These are phyloP conservation scores for Metrosideros polymorpha DNA, from an alignment of 441 rosid species.

Conservation along the genomic window DNA sequence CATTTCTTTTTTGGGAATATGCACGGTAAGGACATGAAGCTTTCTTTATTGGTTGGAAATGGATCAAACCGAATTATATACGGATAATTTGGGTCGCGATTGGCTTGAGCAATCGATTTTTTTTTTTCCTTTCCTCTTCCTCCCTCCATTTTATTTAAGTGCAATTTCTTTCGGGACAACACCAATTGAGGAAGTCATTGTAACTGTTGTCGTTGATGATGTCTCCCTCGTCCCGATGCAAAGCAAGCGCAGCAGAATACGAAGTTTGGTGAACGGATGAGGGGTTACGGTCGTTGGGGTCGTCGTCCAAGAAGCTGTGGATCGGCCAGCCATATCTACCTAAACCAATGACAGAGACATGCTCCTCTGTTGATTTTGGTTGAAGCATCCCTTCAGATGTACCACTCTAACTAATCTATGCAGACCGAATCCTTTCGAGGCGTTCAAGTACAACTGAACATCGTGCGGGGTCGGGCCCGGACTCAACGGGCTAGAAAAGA, in stretches of 20 bases:
- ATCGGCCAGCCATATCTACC: background rate
- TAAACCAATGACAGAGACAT: background rate
- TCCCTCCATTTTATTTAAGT: background rate
- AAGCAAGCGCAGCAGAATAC: background rate
- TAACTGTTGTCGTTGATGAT: background rate
- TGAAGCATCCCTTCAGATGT: background rate
- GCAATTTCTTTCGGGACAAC: background rate
- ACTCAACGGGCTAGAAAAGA: background rate
- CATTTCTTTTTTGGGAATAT: background rate
- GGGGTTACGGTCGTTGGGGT: slow-evolving; percentile 10
- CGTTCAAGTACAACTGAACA: background rate
- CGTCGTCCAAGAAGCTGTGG: background rate
- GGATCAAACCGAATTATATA: background rate
- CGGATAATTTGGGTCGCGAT: background rate
- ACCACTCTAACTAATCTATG: background rate
- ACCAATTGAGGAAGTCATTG: background rate
- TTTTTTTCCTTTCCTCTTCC: too few species aligned
- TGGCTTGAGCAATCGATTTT: background rate
- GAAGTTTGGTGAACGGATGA: slow-evolving; percentile 20
- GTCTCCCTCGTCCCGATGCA: background rate
- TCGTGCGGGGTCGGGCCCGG: background rate
- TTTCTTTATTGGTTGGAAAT: background rate
- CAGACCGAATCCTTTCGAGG: background rate
- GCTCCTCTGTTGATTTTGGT: background rate
- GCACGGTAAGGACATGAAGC: background rate